These are phyloP conservation scores for Prunus padus DNA, from an alignment of 306 rosid genomes.

Conservation along the genomic window DNA sequence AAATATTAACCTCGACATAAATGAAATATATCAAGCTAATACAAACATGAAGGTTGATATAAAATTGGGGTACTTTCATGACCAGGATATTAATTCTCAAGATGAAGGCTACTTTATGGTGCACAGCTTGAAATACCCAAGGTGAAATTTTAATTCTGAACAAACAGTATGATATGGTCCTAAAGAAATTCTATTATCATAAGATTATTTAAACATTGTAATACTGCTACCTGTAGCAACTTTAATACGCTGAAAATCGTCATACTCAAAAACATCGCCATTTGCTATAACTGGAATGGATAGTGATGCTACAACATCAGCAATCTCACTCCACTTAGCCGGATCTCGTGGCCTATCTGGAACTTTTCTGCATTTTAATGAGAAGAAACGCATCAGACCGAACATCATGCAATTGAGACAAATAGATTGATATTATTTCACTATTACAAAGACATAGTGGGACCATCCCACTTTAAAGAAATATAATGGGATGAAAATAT, in stretches of 20 bases:
- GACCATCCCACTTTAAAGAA: background rate
- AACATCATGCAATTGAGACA: background rate
- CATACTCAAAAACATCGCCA: conserved; percentile 77
- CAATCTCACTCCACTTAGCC: conserved; percentile 90
- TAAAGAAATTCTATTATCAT: conserved; percentile 2
- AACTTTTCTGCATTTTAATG: conserved; percentile 58
- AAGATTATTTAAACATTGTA: conserved; percentile 22
- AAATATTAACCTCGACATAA: background rate
- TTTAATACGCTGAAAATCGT: conserved; percentile 62
- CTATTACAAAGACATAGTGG: background rate
- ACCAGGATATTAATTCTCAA: background rate
- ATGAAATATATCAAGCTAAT: background rate
- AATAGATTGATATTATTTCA: background rate
- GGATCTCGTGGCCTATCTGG: conserved; percentile 93
- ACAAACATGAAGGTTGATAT: background rate
- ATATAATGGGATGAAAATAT: background rate
- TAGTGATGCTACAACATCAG: conserved; percentile 79
- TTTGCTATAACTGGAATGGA: conserved; percentile 90
- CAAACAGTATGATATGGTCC: background rate
- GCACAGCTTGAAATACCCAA: background rate
- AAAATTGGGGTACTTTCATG: background rate
- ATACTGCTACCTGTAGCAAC: conserved; percentile 65
- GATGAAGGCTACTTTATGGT: background rate
- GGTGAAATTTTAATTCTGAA: background rate
- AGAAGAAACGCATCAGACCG: conserved; percentile 24